Evolutionary conservation across 2,329 filamentous ascomycete genomes (phyloP).

Genomic region (Chalaropsis thielavioides): DNA sequence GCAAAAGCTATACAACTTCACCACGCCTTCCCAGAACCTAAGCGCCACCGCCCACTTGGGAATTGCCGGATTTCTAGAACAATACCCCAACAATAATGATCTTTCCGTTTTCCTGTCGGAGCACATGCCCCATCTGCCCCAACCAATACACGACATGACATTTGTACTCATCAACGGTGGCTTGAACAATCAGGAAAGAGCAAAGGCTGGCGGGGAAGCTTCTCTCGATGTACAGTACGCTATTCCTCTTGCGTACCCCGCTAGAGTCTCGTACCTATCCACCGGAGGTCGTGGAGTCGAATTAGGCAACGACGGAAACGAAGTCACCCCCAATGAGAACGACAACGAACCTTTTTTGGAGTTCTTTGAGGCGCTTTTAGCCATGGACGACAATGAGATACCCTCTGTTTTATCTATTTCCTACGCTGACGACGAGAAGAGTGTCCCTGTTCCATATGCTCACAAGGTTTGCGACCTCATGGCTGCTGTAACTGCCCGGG

Average conservation of each 20-base stretch:
- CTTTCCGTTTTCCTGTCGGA: slow-evolving; percentile 27
- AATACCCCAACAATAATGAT: slow-evolving; percentile 33
- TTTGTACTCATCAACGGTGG: slow-evolving; percentile 31
- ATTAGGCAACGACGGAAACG: slow-evolving; percentile 27
- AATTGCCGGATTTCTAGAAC: slow-evolving; percentile 36
- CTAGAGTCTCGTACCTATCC: slow-evolving; percentile 32
- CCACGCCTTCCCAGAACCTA: slow-evolving; percentile 21
- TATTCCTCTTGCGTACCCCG: slow-evolving; percentile 32
- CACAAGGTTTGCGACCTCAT: slow-evolving; percentile 38
- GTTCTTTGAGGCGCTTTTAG: slow-evolving; percentile 37
- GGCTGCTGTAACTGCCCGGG: slow-evolving; percentile 38
- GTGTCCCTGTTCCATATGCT: slow-evolving; percentile 38
- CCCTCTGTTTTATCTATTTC: slow-evolving; percentile 44
- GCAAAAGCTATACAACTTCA: slow-evolving; percentile 33
- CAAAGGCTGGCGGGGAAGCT: slow-evolving; percentile 31
- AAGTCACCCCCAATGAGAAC: slow-evolving; percentile 22
- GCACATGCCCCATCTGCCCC: slow-evolving; percentile 27
- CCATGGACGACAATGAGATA: slow-evolving; percentile 29
- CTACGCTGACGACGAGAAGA: slow-evolving; percentile 44
- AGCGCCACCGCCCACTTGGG: slow-evolving; percentile 26
- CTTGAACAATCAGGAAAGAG: slow-evolving; percentile 29
- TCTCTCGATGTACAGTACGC: slow-evolving; percentile 36
- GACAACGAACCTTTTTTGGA: slow-evolving; percentile 45
- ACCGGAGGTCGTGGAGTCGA: slow-evolving; percentile 32
- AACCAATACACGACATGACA: slow-evolving; percentile 28